Evolutionary conservation across 345 rosid species (phyloP), one percentile per base, ranked within the genome.

Genomic region (Murraya koenigii): DNA sequence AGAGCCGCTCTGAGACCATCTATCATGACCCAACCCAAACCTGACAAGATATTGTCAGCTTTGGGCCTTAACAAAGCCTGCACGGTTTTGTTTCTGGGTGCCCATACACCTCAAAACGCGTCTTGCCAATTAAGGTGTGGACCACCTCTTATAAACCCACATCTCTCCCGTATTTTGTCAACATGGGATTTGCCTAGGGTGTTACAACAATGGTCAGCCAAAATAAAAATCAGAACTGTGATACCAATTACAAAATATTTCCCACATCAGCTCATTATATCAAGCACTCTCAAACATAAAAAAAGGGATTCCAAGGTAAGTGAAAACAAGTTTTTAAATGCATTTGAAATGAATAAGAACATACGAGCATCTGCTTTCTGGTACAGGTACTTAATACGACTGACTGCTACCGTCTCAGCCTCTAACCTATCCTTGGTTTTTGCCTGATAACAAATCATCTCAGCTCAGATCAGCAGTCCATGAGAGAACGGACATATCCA

Each of bases 341-440:
- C 8, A 6, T 28, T 69, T 78, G 33, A 66, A 35, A 78, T 65
- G 65, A 60, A 56, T 71, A 77, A 84, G 41, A 74, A 69, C 93
- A 25, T 90, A 93, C 99, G 83, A 39, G 85, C 92, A 86, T 87
- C 89, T 86, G 89, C 95, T 33, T 90, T 85, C 79, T 91, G 79
- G 87, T 94, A 96, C 25, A 78, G 77, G 77, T 94, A 80, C 79
- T 79, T 90, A 38, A 96, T 82, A 77, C 90, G 82, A 75, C 85
- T 89, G 77, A 44, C 81, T 20, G 83, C 83, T 79, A 81, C 67
- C 36, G 76, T 78, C 87, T 90, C 94, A 25, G 81, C 82, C 82
- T 92, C 84, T 15, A 85, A 71, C 64, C 84, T 35, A 0, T 73
- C 85, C 82, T 85, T 84, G 80, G 81, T 32, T 78, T 93, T 90